These are phyloP conservation scores for Acephala macrosclerotiorum DNA, from an alignment of 2,329 filamentous ascomycete species.

Conservation along the genomic window DNA sequence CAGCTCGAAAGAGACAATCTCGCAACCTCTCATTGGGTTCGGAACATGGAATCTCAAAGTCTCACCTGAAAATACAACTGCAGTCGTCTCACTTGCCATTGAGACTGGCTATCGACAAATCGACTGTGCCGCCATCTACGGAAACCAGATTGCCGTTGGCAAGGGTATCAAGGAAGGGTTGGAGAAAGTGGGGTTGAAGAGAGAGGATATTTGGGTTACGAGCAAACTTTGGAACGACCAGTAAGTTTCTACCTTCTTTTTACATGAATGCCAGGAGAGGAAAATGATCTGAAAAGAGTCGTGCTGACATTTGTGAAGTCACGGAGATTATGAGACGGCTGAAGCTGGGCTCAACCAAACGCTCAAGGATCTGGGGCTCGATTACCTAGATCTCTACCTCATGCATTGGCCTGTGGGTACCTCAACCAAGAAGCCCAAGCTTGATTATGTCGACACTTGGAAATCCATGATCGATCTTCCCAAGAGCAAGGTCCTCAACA, in stretches of 20 bases:
- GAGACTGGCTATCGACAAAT: constrained; percentile 36
- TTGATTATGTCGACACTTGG: constrained; percentile 60
- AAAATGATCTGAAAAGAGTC: not conserved
- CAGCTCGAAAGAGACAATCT: not conserved
- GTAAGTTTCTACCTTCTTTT: constrained; percentile 20
- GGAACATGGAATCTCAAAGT: constrained; percentile 26
- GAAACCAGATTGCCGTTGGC: constrained; percentile 33
- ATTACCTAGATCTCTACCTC: constrained; percentile 74
- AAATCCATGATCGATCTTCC: constrained; percentile 71
- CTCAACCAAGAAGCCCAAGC: constrained; percentile 59
- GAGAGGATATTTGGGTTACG: constrained; percentile 38
- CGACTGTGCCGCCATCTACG: constrained; percentile 32
- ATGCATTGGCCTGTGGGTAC: constrained; percentile 72
- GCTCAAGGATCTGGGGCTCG: constrained; percentile 64
- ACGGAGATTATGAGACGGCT: constrained; percentile 69
- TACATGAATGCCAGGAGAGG: not conserved
- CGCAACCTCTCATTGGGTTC: constrained; percentile 25
- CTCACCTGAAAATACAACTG: constrained; percentile 23
- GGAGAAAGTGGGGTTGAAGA: constrained; percentile 23
- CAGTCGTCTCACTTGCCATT: constrained; percentile 30
- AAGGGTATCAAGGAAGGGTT: constrained; percentile 30
- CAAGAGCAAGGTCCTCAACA: constrained; percentile 75
- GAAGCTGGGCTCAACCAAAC: constrained; percentile 64
- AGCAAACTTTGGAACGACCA: constrained; percentile 35
- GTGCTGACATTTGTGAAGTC: constrained; percentile 17